Evolutionary conservation across 2,329 filamentous ascomycete species (phyloP).

Genomic region (Fulvia fulva): DNA sequence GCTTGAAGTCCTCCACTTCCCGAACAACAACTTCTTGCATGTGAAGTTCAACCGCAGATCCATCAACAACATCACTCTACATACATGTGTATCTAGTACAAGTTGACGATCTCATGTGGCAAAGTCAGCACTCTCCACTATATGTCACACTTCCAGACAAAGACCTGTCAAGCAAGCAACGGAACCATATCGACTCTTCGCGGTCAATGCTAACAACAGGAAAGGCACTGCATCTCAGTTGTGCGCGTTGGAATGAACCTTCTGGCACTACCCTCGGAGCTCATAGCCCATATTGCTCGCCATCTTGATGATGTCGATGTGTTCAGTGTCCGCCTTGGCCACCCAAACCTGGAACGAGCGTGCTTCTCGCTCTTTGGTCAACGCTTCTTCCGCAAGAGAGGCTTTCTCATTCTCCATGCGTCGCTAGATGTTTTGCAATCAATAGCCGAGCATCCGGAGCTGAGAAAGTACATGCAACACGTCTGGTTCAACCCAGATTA

Average conservation of each 20-base stretch:
- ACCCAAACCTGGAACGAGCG: conserved; percentile 22
- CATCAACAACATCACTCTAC: neutral
- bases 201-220: too few species aligned
- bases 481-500: conserved; percentile 35
- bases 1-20: neutral
- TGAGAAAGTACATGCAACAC: conserved; percentile 28
- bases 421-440: conserved; percentile 23
- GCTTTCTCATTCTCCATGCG: conserved; percentile 28
- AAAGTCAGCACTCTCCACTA: too few species aligned
- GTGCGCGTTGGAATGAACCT: too few species aligned
- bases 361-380: conserved; percentile 27
- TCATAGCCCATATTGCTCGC: conserved; percentile 25
- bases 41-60: neutral
- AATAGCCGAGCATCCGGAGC: conserved; percentile 24
- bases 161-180: too few species aligned
- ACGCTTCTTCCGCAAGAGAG: conserved; percentile 33
- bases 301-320: conserved; percentile 22
- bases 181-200: too few species aligned
- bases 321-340: conserved; percentile 21
- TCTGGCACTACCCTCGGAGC: conserved; percentile 26
- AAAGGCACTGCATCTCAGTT: too few species aligned
- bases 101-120: neutral
- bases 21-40: neutral
- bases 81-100: neutral
- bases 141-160: too few species aligned